phyloP scores from a whole-genome alignment of 257 asterid species.

The Solanum ossicruentum region DNA sequence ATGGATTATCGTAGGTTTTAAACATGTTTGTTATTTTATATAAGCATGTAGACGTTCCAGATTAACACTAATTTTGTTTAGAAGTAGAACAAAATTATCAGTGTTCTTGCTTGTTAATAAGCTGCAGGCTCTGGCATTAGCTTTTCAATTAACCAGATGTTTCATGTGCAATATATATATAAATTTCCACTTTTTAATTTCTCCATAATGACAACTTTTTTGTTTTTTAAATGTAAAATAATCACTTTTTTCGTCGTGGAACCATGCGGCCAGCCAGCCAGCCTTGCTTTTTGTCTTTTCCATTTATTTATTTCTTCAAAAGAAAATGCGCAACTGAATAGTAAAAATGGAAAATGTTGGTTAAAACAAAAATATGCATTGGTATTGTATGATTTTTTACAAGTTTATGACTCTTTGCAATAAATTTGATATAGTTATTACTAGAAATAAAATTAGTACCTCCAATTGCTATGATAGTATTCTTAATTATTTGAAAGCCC shows the following conservation, averaged over 20 bases:
- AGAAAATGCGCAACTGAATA: not conserved
- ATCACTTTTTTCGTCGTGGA: not conserved
- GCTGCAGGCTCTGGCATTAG: not conserved
- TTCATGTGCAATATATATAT: not conserved
- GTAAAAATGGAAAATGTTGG: not conserved
- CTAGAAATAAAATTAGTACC: not conserved
- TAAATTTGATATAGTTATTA: not conserved
- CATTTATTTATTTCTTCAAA: not conserved
- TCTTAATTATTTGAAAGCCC: no score
- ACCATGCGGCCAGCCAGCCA: not conserved
- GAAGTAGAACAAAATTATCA: not conserved
- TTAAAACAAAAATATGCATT: not conserved
- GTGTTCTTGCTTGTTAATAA: not conserved
- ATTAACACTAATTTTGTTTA: not conserved
- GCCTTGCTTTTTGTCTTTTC: not conserved
- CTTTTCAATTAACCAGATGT: not conserved
- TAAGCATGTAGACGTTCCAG: no score
- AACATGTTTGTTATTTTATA: not conserved
- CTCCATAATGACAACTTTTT: not conserved
- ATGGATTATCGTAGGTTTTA: not conserved
- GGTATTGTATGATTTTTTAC: not conserved
- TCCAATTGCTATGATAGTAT: not conserved
- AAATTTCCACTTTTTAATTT: not conserved
- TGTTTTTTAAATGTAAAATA: not conserved
- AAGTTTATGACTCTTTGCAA: not conserved